Base-by-base conservation (phyloP, 2,329 filamentous ascomycete genomes). In the Xylaria arbuscula region DNA sequence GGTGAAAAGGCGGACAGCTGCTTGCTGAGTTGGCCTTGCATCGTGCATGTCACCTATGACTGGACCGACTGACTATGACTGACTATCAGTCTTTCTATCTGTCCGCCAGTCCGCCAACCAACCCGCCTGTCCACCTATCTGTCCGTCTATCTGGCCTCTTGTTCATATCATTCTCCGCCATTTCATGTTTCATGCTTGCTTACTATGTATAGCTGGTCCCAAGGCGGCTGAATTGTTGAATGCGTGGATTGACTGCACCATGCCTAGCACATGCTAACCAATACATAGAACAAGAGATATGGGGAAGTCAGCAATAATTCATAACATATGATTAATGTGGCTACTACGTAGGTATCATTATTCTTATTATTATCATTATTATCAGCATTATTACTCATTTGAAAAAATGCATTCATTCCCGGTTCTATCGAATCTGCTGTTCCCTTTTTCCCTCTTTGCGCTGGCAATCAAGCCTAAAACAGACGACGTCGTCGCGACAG, bases 11-110 rank as follows among this genome's bases (percentile, higher is more conserved):
- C 67, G 69, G 68, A 67, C 61, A 69, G 60, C 42, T 60, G 53
- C 64, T 63, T 71, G 70, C 67, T 71, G 67, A 65, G 74, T 66
- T 76, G 73, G 74, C 74, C 72, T 67, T 76, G 74, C 74, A 76
- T 76, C 66, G 70, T 72, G 72, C 74, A 73, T 74, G 68, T 68
- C 70, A 71, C 69, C 64, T 71, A 67, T 69, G 62, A 65, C 66
- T 70, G 64, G 62, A 28, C 28, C 5, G 28, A 28, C 28, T 28
- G 28, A 28, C 28, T 28, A 28, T 5, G 28, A 28, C 28, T 28
- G 28, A 28, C 28, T 28, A 28, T 28, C 28, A 28, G 28, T 28
- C 28, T 5, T 28, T 28, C 62, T 69, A 2, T 34, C 64, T 57
- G 36, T 9, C 34, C 40, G 59, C 36, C 38, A 38, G 54, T 22